These are phyloP conservation scores for Trichophyton mentagrophytes DNA, from an alignment of 2,329 filamentous ascomycete genomes.

Conservation along the genomic window DNA sequence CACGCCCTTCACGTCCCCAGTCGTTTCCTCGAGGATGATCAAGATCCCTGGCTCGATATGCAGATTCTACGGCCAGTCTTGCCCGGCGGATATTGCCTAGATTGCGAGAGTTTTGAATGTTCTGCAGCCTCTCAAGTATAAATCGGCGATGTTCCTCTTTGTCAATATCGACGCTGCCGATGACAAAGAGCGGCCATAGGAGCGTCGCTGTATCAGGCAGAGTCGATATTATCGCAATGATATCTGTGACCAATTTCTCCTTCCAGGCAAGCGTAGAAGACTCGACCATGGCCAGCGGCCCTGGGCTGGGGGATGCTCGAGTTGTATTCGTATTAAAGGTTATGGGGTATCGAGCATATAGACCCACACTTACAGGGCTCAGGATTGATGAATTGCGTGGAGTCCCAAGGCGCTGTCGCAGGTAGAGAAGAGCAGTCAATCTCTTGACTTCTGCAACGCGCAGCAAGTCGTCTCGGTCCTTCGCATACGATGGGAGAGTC, in stretches of 20 bases:
- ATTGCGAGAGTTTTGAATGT: slow-evolving; percentile 18
- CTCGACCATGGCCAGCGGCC: background rate
- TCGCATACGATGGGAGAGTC: slow-evolving; percentile 13
- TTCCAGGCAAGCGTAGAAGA: slow-evolving; percentile 8
- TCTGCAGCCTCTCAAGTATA: slow-evolving; percentile 19
- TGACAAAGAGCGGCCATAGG: slow-evolving; percentile 17
- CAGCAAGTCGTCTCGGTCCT: slow-evolving; percentile 14
- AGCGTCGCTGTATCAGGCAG: slow-evolving; percentile 16
- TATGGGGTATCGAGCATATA: slow-evolving; percentile 1
- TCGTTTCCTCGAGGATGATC: slow-evolving; percentile 10
- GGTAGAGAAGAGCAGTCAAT: slow-evolving; percentile 21
- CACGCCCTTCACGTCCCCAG: slow-evolving; percentile 9
- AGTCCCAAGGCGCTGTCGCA: slow-evolving; percentile 15
- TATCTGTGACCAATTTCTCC: slow-evolving; percentile 11
- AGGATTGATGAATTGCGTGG: slow-evolving; percentile 8
- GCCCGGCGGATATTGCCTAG: slow-evolving; percentile 20
- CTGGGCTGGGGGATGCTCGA: background rate
- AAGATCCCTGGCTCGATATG: slow-evolving; percentile 15
- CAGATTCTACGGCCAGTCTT: slow-evolving; percentile 15
- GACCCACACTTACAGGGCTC: background rate
- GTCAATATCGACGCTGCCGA: slow-evolving; percentile 18
- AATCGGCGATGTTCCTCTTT: slow-evolving; percentile 20
- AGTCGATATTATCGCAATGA: slow-evolving; percentile 15
- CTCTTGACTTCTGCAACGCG: slow-evolving; percentile 21
- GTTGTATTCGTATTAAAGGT: background rate